Evolutionary conservation across 257 asterid genomes (phyloP).

Genomic region (Solanum medicagineum): DNA sequence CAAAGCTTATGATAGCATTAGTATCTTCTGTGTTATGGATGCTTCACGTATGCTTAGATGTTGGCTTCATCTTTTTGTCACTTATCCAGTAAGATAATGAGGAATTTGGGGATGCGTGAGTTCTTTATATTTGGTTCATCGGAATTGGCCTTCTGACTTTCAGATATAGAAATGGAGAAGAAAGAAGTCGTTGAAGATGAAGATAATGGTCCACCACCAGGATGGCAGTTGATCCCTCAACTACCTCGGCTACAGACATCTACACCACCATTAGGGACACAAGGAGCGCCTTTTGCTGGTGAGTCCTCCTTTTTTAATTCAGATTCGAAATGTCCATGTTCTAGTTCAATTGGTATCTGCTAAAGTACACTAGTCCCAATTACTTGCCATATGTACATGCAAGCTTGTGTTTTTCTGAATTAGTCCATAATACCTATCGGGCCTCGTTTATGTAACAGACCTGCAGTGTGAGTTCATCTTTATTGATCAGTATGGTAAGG

Average conservation of each 20-base stretch:
- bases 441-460: background rate
- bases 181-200: slow-evolving; percentile 1
- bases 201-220: slow-evolving; percentile 53
- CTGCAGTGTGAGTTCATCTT: background rate
- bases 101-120: background rate
- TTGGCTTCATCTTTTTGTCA: background rate
- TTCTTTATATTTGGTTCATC: background rate
- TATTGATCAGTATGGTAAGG: background rate
- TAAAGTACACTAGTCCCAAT: background rate
- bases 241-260: slow-evolving; percentile 20
- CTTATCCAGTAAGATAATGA: background rate
- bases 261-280: slow-evolving; percentile 7
- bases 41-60: background rate
- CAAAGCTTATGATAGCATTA: background rate
- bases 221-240: slow-evolving; percentile 39
- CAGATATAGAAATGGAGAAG: slow-evolving; percentile 5
- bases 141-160: background rate
- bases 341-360: background rate
- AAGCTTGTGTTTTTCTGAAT: background rate
- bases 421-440: background rate
- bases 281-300: slow-evolving; percentile 15
- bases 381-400: background rate
- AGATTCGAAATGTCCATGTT: background rate
- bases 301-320: background rate
- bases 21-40: background rate